Evolutionary conservation across 495 filamentous ascomycete species (phyloP), one percentile per base, ranked within the genome.

Genomic region (Evernia prunastri): DNA sequence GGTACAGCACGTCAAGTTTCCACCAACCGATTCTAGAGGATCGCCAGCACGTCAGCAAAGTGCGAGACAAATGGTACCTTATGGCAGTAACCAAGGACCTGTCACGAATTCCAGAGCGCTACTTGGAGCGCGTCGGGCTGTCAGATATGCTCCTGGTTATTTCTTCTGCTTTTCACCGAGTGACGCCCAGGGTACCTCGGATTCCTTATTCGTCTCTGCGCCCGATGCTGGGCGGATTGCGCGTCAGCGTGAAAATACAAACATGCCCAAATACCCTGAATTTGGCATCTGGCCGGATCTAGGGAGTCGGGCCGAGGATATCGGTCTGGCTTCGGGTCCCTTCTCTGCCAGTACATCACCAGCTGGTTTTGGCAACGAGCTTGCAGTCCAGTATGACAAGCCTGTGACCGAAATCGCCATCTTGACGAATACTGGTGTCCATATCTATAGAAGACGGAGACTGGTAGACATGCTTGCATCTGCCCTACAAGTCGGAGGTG

Each of bases 401-500:
- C 79, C 84, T 0, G 82, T 86, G 6, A 82, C 88, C 15, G 92
- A 97, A 69, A 84, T 96, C 59, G 95, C 92, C 9, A 86, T 99
- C 40, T 78, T 99, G 62, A 97, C 94, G 11, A 94, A 92, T 67
- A 88, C 82, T 20, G 94, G 93, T 4, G 84, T 99, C 61, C 89
- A 96, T 66, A 80, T 94, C 33, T 82, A 96, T 62, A 85, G 91
- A 27, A 83, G 95, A 42, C 80, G 90, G 68, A 82, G 95, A 60
- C 79, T 97, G 12, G 91, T 97, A 8, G 94, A 99, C 69, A 89
- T 96, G 10, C 96, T 99, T 71, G 92, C 92, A 29, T 82, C 88
- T 2, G 80, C 89, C 29, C 86, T 96, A 40, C 81, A 88, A 43
- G 79, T 79, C 63, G 84, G 86, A n/a, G 80, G 84, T 15, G 86